phyloP scores from a whole-genome alignment of 2,329 filamentous ascomycete genomes.

The Raffaelea deltoideospora region DNA sequence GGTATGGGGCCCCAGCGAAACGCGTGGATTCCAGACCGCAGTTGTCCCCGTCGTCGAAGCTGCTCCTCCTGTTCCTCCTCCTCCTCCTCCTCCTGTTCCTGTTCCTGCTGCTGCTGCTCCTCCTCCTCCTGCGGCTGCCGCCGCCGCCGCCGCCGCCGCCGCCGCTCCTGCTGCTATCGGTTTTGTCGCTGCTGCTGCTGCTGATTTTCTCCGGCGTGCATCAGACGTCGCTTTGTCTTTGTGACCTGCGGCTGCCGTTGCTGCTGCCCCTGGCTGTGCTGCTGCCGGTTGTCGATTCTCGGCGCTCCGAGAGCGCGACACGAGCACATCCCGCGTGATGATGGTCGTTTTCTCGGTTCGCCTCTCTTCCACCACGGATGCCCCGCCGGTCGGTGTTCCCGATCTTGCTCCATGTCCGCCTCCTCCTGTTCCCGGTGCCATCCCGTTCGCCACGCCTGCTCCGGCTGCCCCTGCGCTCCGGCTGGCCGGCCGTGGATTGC shows the following conservation, averaged over 20 bases:
- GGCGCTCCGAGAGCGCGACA: conserved; percentile 38
- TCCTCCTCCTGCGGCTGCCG: neutral
- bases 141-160: neutral
- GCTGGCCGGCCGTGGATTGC: conserved; percentile 35
- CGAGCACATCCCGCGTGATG: conserved; percentile 47
- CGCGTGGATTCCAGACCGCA: conserved; percentile 63
- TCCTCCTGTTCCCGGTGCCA: conserved; percentile 1
- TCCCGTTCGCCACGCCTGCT: neutral
- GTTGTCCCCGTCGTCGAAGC: neutral
- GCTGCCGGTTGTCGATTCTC: conserved; percentile 19
- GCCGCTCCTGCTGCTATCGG: neutral
- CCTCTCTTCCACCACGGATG: conserved; percentile 28
- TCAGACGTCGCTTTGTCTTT: neutral
- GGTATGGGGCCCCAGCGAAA: conserved; percentile 51
- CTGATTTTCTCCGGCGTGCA: neutral
- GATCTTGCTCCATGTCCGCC: neutral
- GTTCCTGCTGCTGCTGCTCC: no score
- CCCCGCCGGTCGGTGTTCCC: neutral
- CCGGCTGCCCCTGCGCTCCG: conserved; percentile 14
- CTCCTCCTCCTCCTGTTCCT: no score
- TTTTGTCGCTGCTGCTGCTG: neutral
- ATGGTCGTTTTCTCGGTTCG: conserved; percentile 38
- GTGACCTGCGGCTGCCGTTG: neutral
- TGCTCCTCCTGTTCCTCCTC: neutral
- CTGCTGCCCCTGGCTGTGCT: conserved; percentile 14